Evolutionary conservation across 163 green algal species (phyloP), one percentile per base, ranked within the genome.

Genomic region (Chlorella variabilis): DNA sequence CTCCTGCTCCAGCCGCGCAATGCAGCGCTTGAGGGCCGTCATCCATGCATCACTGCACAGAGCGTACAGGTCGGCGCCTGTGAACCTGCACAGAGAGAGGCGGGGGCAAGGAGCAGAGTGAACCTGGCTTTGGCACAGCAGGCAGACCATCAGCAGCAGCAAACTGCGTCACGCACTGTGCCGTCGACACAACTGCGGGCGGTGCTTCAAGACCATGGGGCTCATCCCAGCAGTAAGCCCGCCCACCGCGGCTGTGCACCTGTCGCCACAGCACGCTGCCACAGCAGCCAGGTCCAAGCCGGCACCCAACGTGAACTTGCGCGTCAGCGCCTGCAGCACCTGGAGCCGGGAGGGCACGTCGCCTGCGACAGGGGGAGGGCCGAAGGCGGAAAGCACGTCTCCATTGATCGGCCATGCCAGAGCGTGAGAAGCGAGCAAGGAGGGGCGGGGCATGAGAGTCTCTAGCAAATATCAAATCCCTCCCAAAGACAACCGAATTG

Each of bases 41-140:
- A 97, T 96, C 96, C 96, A 99, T 0, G 96, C 95, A 76, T 98
- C 96, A 42, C 94, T 91, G 78, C 89, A 96, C 38, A 99, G 90
- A 0, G 93, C 96, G 82, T 99, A 99, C 84, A 99, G 75, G 87
- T 99, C 96, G 0, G 96, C 96, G 5, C 96, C 96, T 6, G 90
- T 98, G 71, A 96, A 91, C 29, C 86, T 91, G 6, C 70, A 45
- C 0, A 90, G 88, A 59, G 83, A 23, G 48, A 34, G 71, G n/a
- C 13, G n/a, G 45, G 48, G 3, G 69, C 17, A 54, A 54, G 45
- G 11, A 54, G 45, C 45, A 54, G 11, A 54, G 45, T 11, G 45
- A 11, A 54, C 15, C 11, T 11, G 45, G 45, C 45, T 15, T 54
- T 54, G 45, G 45, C 45, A 54, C 11, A 54, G 45, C 11, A n/a